These are phyloP conservation scores for Anthracocystis panici-leucophaei DNA, from an alignment of 1,284 basidiomycete species.

Conservation along the genomic window DNA sequence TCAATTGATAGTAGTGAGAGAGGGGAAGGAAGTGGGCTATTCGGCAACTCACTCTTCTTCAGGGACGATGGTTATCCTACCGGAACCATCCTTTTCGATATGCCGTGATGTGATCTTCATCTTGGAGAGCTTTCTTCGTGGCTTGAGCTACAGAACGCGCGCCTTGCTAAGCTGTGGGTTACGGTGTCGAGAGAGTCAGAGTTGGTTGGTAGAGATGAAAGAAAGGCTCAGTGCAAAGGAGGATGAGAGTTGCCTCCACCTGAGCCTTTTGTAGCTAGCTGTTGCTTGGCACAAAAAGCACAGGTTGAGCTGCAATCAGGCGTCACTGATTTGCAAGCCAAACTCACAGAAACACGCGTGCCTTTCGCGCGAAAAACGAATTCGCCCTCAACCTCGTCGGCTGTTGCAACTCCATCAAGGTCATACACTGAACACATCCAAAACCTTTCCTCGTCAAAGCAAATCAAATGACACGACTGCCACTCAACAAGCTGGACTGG, in stretches of 20 bases:
- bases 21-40: background rate
- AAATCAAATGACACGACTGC: too few species aligned
- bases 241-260: conserved; percentile 17
- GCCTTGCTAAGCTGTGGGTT: background rate
- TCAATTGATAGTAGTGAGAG: too few species aligned
- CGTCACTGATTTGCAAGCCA: conserved; percentile 27
- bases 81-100: conserved; percentile 67
- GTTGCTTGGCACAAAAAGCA: background rate
- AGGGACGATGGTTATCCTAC: conserved; percentile 62
- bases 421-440: too few species aligned
- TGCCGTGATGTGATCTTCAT: conserved; percentile 67
- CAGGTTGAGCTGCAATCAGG: conserved; percentile 15
- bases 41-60: conserved; percentile 65
- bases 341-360: too few species aligned
- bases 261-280: background rate
- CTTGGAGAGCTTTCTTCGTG: conserved; percentile 8
- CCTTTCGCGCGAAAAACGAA: conserved; percentile 19
- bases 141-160: background rate
- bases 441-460: too few species aligned
- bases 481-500: too few species aligned
- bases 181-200: too few species aligned
- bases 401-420: background rate
- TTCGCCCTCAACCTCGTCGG: background rate
- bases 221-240: conserved; percentile 6
- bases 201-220: conserved; percentile 6